Conservation (phyloP, 202 grass and related monocot genomes). For the Musa balbisiana region DNA sequence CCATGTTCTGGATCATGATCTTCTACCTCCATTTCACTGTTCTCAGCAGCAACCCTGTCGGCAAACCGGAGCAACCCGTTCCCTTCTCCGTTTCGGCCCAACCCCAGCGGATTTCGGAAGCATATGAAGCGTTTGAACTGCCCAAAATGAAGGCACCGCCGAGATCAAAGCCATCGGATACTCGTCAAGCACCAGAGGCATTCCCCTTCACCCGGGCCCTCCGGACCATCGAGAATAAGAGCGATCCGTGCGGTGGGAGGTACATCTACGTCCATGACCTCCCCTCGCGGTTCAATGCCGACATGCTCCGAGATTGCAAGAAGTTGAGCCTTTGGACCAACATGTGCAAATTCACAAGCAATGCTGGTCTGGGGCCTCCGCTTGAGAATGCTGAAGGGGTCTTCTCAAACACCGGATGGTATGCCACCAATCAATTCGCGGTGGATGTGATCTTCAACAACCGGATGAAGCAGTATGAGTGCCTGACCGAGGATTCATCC, state of each 20-base stretch:
- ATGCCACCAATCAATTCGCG: constrained; percentile 81
- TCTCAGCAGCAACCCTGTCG: constrained; percentile 25
- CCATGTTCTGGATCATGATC: constrained; percentile 93
- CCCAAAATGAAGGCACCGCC: constrained; percentile 1
- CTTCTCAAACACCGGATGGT: constrained; percentile 88
- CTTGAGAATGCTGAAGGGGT: constrained; percentile 65
- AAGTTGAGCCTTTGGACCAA: constrained; percentile 80
- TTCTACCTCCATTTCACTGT: constrained; percentile 88
- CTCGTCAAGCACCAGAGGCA: constrained; percentile 4
- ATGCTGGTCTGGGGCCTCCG: constrained; percentile 78
- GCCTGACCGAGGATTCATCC: constrained; percentile 79
- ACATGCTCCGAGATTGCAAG: constrained; percentile 84
- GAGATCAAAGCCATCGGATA: neutral
- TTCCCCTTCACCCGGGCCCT: constrained; percentile 78
- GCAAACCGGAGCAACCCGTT: constrained; percentile 16
- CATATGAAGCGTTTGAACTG: neutral
- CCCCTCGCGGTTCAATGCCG: constrained; percentile 82
- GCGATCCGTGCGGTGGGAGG: constrained; percentile 80
- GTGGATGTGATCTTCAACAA: constrained; percentile 94
- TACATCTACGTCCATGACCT: constrained; percentile 96
- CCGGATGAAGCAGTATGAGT: constrained; percentile 98
- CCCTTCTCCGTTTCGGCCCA: constrained; percentile 10
- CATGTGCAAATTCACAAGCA: constrained; percentile 96
- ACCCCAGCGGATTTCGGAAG: neutral
- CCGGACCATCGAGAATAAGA: constrained; percentile 61